phyloP scores from a whole-genome alignment of 202 grass and related monocot species.

The Carex sylvatica region DNA sequence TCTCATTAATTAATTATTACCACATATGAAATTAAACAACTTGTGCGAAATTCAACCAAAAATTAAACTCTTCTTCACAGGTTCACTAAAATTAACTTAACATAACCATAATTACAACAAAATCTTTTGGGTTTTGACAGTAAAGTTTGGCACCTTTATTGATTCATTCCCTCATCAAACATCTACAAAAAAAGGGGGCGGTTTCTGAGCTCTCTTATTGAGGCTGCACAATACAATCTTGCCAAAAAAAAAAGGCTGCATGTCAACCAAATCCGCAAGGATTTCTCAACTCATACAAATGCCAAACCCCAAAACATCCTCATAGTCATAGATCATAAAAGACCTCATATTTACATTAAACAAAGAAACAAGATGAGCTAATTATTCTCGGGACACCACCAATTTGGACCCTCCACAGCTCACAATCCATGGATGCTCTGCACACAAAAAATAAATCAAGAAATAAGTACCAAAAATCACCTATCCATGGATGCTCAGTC shows the following conservation, averaged over 20 bases:
- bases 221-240: background rate
- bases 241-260: background rate
- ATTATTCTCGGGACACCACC: background rate
- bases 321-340: background rate
- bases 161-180: background rate
- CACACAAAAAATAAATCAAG: background rate
- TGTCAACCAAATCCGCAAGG: background rate
- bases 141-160: background rate
- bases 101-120: background rate
- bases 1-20: too few species aligned
- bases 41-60: background rate
- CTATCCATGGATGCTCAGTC: background rate
- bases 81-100: background rate
- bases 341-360: constrained; percentile 6
- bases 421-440: constrained; percentile 71
- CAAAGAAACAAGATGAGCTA: background rate
- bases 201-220: background rate
- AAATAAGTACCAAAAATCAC: background rate
- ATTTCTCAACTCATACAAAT: background rate
- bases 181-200: background rate
- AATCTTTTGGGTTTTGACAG: background rate
- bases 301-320: background rate
- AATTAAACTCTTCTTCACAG: background rate
- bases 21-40: background rate
- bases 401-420: constrained; percentile 32